phyloP scores from a whole-genome alignment of 805 yeast genomes.

The Hermanozyma aechmeae region DNA sequence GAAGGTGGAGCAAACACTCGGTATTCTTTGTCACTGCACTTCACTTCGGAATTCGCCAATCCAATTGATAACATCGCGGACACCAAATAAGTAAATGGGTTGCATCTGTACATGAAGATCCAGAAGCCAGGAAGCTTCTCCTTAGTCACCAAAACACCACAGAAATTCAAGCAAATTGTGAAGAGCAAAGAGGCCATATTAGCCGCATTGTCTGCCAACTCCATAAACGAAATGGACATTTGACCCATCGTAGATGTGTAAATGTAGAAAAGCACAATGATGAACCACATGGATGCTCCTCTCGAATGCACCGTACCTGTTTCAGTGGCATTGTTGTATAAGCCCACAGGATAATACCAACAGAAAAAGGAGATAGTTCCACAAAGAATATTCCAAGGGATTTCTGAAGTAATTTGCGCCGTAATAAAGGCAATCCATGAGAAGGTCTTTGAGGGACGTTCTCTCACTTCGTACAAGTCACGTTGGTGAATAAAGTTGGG shows the following conservation, averaged over 20 bases:
- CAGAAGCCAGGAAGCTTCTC: conserved; percentile 32
- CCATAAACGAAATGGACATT: conserved; percentile 48
- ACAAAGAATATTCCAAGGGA: conserved; percentile 52
- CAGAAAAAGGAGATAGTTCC: conserved; percentile 32
- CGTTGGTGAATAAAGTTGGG: conserved; percentile 50
- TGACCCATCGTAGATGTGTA: conserved; percentile 53
- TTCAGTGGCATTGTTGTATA: conserved; percentile 41
- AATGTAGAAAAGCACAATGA: conserved; percentile 34
- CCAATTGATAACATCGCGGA: conserved; percentile 37
- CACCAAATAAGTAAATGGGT: conserved; percentile 59
- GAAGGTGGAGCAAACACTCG: conserved; percentile 11
- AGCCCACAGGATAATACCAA: conserved; percentile 20
- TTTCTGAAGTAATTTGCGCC: conserved; percentile 56
- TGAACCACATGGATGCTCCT: conserved; percentile 50
- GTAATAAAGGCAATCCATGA: conserved; percentile 54
- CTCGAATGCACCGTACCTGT: conserved; percentile 40
- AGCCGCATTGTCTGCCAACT: conserved; percentile 57
- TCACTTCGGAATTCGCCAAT: conserved; percentile 27
- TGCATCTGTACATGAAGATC: conserved; percentile 67
- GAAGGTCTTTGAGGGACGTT: conserved; percentile 64
- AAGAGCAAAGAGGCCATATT: conserved; percentile 48
- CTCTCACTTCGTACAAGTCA: conserved; percentile 62
- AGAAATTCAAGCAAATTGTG: conserved; percentile 51
- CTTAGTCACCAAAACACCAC: conserved; percentile 65
- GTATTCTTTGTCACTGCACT: conserved; percentile 17